Evolutionary conservation across 768 basidiomycete genomes (phyloP), one percentile per base, ranked within the genome.

Genomic region (Leucosporidium creatinivorum): DNA sequence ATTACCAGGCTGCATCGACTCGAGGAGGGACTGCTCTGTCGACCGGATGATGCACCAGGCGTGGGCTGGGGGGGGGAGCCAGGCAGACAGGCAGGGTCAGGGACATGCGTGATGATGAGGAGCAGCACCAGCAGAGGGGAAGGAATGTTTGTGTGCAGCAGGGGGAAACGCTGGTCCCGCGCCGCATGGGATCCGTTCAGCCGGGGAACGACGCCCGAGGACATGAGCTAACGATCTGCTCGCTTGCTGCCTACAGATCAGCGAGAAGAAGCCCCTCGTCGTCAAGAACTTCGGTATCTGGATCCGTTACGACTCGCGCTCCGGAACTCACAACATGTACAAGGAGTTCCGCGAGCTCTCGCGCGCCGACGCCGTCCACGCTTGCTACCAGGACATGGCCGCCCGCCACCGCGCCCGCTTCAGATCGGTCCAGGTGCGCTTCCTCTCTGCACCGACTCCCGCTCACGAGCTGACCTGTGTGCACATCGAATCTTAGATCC

Each of bases 311-410:
- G 96, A 99, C 82, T 98, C 94, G 63, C 92, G 94, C 76, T 96
- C 93, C 61, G 96, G 96, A 72, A 99, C 96, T 56, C 96, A 98
- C 87, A 99, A 99, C 87, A 94, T 97, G 93, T 96, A 96, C 89
- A 93, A 93, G 77, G 78, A 78, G 73, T 97, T 91, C 89, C 91
- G 93, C 77, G 94, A 98, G 76, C 87, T 99, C 75, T 84, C 84
- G 75, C 88, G 96, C 73, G 87, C 91, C 68, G 93, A 91, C 79
- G 94, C 96, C 66, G 96, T 98, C 79, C 93, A 89, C 84, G 84
- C 87, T 75, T 81, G 97, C 79, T 98, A 98, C 86, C 94, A 98
- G 83, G 94, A 98, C 81, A 97, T 99, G 94, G 91, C 96, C 76
- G 93, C 96, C 70, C 85, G 93, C 74, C 94, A 99, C 81, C 92